These are phyloP conservation scores for Parmelia sp. DNA, from an alignment of 495 filamentous ascomycete species.

Conservation along the genomic window DNA sequence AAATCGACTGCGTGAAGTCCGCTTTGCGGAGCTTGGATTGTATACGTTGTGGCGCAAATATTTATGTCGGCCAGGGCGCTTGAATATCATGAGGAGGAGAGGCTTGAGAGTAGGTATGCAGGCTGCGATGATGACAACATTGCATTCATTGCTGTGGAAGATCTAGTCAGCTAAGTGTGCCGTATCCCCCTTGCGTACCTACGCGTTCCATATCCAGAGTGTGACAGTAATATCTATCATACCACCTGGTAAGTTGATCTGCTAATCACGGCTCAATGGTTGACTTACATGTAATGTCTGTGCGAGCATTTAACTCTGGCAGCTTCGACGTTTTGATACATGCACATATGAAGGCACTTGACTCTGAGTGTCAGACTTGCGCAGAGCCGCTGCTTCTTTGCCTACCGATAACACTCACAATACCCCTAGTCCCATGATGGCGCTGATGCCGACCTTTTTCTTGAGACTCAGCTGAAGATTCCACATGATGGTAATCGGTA, in stretches of 20 bases:
- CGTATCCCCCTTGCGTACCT: slow-evolving; percentile 12
- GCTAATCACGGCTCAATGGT: background rate
- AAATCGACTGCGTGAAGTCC: background rate
- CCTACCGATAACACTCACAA: no score
- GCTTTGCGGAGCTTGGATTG: background rate
- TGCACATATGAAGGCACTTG: slow-evolving; percentile 29
- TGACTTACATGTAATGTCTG: slow-evolving; percentile 32
- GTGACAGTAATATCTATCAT: background rate
- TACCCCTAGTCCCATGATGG: no score
- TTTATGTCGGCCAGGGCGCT: slow-evolving; percentile 13
- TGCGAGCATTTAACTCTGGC: slow-evolving; percentile 27
- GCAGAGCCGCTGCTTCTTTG: no score
- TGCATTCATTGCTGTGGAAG: slow-evolving; percentile 29
- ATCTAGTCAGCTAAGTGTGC: background rate
- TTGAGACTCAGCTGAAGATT: no score
- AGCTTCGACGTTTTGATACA: slow-evolving; percentile 40
- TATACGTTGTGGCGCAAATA: background rate
- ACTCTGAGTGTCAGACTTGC: no score
- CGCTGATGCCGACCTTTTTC: no score
- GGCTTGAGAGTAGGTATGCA: slow-evolving; percentile 45
- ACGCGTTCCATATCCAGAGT: slow-evolving; percentile 24
- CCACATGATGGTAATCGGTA: no score
- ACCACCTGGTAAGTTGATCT: background rate
- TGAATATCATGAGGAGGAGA: slow-evolving; percentile 33
- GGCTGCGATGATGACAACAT: slow-evolving; percentile 42